Percentiles rank a stretch among this genome's conserved stretches.
Evolutionary conservation across 2,329 filamentous ascomycete species (phyloP).

Genomic region (Catunica adiposa): DNA sequence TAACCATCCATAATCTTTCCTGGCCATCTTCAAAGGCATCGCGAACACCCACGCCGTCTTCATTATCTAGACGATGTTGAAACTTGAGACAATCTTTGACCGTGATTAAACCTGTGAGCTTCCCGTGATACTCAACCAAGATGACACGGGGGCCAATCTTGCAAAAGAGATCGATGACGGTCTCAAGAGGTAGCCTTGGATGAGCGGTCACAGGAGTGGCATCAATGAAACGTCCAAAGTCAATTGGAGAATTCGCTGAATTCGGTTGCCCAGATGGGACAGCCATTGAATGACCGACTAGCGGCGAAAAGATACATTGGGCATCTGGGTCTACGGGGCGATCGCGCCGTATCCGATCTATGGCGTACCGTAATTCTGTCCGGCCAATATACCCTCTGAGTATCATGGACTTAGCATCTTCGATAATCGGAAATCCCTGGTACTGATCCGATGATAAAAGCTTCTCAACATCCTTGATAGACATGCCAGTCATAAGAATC

Average conservation of each 20-base stretch:
- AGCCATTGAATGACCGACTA: conserved; percentile 17
- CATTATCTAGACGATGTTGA: conserved; percentile 89
- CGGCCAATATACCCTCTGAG: conserved; percentile 84
- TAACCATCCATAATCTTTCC: conserved; percentile 46
- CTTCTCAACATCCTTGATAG: conserved; percentile 58
- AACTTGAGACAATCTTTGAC: conserved; percentile 96
- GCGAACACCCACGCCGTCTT: conserved; percentile 49
- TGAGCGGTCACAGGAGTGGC: conserved; percentile 80
- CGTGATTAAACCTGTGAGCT: conserved; percentile 70
- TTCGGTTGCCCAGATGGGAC: conserved; percentile 1
- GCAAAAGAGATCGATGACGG: conserved; percentile 95
- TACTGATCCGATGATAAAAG: conserved; percentile 65
- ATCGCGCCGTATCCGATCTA: conserved; percentile 61
- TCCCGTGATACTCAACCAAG: conserved; percentile 76
- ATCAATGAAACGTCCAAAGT: conserved; percentile 80
- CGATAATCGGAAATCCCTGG: conserved; percentile 85
- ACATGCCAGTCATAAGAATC: conserved; percentile 58
- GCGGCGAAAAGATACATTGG: conserved; percentile 55
- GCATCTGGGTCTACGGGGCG: conserved; percentile 49
- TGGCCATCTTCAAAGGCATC: conserved; percentile 36
- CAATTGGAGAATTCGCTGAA: conserved; percentile 42
- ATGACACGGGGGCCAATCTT: conserved; percentile 94
- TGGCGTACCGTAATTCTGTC: conserved; percentile 79
- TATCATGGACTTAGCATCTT: conserved; percentile 51
- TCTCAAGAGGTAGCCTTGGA: conserved; percentile 79